Conservation (phyloP, 2,329 filamentous ascomycete genomes). For the Ambrosiella cleistominuta region DNA sequence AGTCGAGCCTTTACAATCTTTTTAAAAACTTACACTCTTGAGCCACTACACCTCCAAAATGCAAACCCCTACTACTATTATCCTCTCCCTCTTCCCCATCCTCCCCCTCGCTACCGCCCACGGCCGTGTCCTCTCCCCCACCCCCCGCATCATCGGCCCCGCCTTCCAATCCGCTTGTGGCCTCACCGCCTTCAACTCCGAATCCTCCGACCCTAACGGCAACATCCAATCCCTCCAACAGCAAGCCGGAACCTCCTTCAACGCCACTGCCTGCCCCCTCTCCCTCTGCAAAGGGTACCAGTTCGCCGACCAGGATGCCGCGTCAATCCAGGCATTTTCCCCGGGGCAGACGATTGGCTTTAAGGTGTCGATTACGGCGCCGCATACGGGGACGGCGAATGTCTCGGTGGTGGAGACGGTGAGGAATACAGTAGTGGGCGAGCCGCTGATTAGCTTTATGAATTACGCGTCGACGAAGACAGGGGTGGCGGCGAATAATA, state of each 20-base stretch:
- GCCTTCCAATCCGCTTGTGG: slow-evolving; percentile 29
- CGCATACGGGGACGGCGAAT: slow-evolving; percentile 32
- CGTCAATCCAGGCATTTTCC: slow-evolving; percentile 25
- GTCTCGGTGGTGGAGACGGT: slow-evolving; percentile 39
- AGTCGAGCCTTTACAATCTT: slow-evolving; percentile 1
- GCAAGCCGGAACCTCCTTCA: slow-evolving; percentile 13
- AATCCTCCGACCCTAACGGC: slow-evolving; percentile 21
- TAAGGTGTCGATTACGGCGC: slow-evolving; percentile 24
- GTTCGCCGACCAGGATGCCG: slow-evolving; percentile 26
- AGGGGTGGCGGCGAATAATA: slow-evolving; percentile 25
- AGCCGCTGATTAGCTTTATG: slow-evolving; percentile 35
- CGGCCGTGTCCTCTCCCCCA: slow-evolving; percentile 26
- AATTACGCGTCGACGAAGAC: slow-evolving; percentile 33
- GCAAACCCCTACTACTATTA: slow-evolving; percentile 2
- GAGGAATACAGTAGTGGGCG: slow-evolving; percentile 33
- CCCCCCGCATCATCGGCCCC: slow-evolving; percentile 24
- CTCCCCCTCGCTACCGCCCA: slow-evolving; percentile 22
- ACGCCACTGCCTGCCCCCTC: slow-evolving; percentile 15
- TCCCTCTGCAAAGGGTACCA: slow-evolving; percentile 30
- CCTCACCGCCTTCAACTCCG: slow-evolving; percentile 22
- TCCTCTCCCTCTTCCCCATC: slow-evolving; percentile 8
- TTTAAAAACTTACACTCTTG: not conserved
- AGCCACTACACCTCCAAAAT: slow-evolving; percentile 4
- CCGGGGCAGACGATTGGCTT: slow-evolving; percentile 28
- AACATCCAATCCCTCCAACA: slow-evolving; percentile 23